phyloP scores from a whole-genome alignment of 169 alveolate species.

The Plasmodium yoelii region DNA sequence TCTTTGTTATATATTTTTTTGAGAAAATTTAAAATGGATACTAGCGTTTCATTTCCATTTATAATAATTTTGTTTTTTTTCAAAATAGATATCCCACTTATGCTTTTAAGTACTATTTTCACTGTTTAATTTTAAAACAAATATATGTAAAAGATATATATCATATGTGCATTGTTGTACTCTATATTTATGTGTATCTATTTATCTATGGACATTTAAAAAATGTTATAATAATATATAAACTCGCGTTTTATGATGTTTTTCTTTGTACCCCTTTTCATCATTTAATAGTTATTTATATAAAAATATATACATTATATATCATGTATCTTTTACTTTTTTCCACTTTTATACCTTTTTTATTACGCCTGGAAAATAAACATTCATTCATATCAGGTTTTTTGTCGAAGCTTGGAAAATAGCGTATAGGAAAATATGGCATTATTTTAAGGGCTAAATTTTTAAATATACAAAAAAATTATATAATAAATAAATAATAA shows the following conservation, averaged over 20 bases:
- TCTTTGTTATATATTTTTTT: constrained; percentile 32
- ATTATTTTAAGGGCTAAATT: constrained; percentile 17
- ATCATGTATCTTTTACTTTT: neutral
- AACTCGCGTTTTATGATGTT: neutral
- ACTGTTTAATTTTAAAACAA: constrained; percentile 13
- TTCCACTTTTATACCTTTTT: constrained; percentile 26
- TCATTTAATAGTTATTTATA: neutral
- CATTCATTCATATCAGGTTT: constrained; percentile 73
- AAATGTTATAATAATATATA: too few relatives aligned
- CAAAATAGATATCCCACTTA: constrained; percentile 51
- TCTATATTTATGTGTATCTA: neutral
- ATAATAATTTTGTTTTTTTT: constrained; percentile 52
- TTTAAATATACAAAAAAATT: neutral
- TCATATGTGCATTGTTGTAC: neutral
- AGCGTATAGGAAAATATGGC: constrained; percentile 21
- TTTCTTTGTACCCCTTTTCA: neutral
- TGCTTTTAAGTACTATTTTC: constrained; percentile 44
- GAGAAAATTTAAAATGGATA: constrained; percentile 32
- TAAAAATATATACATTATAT: too few relatives aligned
- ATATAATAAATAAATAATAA: too few relatives aligned
- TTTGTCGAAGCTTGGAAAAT: constrained; percentile 41
- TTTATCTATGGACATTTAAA: neutral
- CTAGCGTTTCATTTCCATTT: constrained; percentile 57
- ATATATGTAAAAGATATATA: neutral
- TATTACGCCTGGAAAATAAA: constrained; percentile 26